These are phyloP conservation scores for Boletus mariae DNA, from an alignment of 1,284 basidiomycete genomes.

Conservation along the genomic window DNA sequence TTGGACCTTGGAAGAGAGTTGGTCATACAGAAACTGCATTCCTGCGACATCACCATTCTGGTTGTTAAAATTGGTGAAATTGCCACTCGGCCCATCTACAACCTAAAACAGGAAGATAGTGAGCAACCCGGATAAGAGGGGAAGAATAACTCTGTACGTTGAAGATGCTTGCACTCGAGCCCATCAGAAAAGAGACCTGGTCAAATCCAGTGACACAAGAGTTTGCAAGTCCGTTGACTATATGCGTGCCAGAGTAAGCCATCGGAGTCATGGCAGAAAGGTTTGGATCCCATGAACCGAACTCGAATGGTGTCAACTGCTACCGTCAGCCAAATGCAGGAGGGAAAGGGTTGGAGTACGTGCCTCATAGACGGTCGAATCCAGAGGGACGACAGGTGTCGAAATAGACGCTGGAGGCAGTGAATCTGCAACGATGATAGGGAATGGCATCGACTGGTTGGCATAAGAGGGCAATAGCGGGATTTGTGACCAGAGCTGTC, in stretches of 20 bases:
- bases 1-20: constrained; percentile 43
- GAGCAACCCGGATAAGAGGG: neutral
- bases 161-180: constrained; percentile 61
- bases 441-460: constrained; percentile 48
- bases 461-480: constrained; percentile 46
- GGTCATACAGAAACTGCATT: constrained; percentile 45
- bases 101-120: constrained; percentile 38
- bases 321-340: constrained; percentile 1
- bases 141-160: constrained; percentile 40
- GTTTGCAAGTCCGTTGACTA: constrained; percentile 47
- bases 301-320: constrained; percentile 62
- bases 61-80: constrained; percentile 27
- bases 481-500: constrained; percentile 61
- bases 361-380: constrained; percentile 62
- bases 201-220: constrained; percentile 65
- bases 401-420: constrained; percentile 45
- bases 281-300: constrained; percentile 66
- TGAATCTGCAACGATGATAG: constrained; percentile 55
- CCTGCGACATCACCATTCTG: constrained; percentile 37
- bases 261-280: constrained; percentile 59
- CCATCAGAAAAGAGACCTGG: constrained; percentile 63
- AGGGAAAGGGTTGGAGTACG: neutral
- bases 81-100: constrained; percentile 43
- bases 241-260: constrained; percentile 55
- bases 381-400: constrained; percentile 39